A percentile compares a stretch with the other conserved stretches of the same genome.
These are phyloP conservation scores for Penicillium sp. DNA, from an alignment of 2,329 filamentous ascomycete genomes.

Conservation along the genomic window DNA sequence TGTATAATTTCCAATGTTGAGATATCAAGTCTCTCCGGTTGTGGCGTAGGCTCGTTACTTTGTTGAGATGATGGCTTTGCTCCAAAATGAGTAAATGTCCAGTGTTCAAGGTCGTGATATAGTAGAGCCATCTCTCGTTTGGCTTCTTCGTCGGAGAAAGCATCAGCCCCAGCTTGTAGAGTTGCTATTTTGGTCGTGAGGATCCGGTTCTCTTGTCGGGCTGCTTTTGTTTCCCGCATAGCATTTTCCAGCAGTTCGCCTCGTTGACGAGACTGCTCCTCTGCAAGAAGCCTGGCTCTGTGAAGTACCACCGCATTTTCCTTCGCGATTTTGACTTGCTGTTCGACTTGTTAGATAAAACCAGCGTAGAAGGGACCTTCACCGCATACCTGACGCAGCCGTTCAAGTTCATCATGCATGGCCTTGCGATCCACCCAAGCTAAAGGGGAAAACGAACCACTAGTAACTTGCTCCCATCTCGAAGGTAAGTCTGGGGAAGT, in stretches of 20 bases:
- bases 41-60: background rate
- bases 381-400: background rate
- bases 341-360: background rate
- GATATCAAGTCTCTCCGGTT: background rate
- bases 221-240: background rate
- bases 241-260: slow-evolving; percentile 2
- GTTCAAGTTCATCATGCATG: background rate
- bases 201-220: slow-evolving; percentile 1
- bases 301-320: background rate
- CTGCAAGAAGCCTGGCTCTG: background rate
- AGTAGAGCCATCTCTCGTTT: slow-evolving; percentile 10
- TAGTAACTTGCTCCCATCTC: background rate
- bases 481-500: background rate
- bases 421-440: background rate
- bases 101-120: slow-evolving; percentile 10
- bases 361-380: no score
- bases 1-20: background rate
- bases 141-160: slow-evolving; percentile 14
- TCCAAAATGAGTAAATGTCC: slow-evolving; percentile 15
- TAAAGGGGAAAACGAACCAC: background rate
- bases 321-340: background rate
- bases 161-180: slow-evolving; percentile 4
- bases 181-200: background rate
- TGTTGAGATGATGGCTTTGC: background rate
- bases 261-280: slow-evolving; percentile 8